Conservation (phyloP, 352 stramenopile species). For the Pythium aristosporum region DNA sequence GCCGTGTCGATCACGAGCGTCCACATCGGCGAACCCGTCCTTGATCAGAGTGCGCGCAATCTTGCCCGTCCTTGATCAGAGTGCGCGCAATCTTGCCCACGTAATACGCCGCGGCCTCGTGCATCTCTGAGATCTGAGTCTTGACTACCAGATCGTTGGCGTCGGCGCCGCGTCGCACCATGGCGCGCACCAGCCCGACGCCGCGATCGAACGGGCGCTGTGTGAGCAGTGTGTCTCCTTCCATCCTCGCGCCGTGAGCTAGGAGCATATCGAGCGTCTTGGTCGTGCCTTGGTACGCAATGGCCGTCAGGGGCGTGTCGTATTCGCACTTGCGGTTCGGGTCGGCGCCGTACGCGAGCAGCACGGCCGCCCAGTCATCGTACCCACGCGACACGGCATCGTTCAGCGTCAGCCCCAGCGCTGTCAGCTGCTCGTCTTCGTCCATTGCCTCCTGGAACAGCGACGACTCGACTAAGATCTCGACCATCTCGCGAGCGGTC, state of each 20-base stretch:
- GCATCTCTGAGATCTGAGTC: background rate
- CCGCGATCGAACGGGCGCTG: background rate
- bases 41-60: no score
- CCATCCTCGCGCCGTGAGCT: constrained; percentile 1
- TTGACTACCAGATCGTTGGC: background rate
- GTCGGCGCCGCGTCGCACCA: constrained; percentile 4
- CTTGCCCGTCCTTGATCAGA: background rate
- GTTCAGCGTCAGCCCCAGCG: background rate
- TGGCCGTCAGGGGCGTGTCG: background rate
- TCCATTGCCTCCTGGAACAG: constrained; percentile 2
- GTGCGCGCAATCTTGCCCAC: background rate
- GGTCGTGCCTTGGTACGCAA: background rate
- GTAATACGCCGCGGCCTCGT: background rate
- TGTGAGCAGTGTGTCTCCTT: background rate
- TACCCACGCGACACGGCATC: background rate
- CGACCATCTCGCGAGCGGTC: background rate
- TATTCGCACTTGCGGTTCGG: background rate
- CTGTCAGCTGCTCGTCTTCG: background rate
- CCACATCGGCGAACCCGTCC: no score
- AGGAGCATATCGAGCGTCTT: constrained; percentile 4
- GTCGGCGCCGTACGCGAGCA: constrained; percentile 13
- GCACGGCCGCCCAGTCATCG: background rate
- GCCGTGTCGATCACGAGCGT: no score
- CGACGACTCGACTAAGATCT: constrained; percentile 11
- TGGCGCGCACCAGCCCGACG: background rate